These are phyloP conservation scores for Scutellaria baicalensis DNA, from an alignment of 257 asterid genomes.

Conservation along the genomic window DNA sequence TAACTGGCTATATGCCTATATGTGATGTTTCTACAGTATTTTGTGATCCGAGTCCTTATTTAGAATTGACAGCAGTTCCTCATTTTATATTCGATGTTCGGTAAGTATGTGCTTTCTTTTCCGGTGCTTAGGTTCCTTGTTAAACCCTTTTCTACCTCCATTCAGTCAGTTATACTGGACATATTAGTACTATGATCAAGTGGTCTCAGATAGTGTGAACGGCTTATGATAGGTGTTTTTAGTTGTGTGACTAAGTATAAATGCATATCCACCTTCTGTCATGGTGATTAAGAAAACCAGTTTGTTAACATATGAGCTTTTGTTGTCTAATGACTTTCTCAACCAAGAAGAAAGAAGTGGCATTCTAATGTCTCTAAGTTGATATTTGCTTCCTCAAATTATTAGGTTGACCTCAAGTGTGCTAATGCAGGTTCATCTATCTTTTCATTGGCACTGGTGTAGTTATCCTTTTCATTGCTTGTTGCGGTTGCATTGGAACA, in stretches of 20 bases:
- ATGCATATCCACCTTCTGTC: not conserved
- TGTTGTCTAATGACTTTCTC: not conserved
- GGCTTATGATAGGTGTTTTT: not conserved
- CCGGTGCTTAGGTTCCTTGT: not conserved
- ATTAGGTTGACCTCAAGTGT: slow-evolving; percentile 9
- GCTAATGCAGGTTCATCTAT: slow-evolving; percentile 79
- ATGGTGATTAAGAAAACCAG: not conserved
- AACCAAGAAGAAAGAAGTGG: not conserved
- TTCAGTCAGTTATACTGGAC: not conserved
- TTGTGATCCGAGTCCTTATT: not conserved
- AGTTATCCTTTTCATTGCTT: slow-evolving; percentile 60
- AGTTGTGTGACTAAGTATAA: not conserved
- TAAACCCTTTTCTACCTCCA: not conserved
- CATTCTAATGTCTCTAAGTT: not conserved
- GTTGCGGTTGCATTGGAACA: slow-evolving; percentile 87
- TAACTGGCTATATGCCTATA: not conserved
- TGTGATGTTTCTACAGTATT: not conserved
- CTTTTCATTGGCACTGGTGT: slow-evolving; percentile 75
- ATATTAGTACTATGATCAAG: not conserved
- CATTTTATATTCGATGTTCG: not conserved
- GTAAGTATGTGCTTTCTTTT: not conserved
- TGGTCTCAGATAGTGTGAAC: not conserved
- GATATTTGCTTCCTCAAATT: not conserved
- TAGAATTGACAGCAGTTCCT: not conserved
- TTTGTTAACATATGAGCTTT: not conserved